Conservation (phyloP, 2,329 filamentous ascomycete genomes). For the Phoma sp. region DNA sequence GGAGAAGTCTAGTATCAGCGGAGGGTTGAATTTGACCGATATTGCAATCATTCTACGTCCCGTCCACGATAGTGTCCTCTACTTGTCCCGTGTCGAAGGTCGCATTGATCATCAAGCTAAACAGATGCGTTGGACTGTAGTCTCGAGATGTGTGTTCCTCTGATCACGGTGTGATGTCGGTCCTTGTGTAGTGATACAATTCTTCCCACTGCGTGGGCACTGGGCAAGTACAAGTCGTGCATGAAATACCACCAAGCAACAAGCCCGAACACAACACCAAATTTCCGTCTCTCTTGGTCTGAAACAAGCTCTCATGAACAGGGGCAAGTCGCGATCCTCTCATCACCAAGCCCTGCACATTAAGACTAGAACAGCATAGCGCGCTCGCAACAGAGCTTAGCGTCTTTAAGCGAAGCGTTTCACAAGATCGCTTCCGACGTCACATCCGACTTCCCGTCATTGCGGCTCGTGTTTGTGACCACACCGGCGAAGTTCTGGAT, state of each 20-base stretch:
- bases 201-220: too few species aligned
- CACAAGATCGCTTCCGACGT: conserved; percentile 25
- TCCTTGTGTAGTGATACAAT: too few species aligned
- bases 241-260: background rate
- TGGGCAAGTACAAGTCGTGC: too few species aligned
- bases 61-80: too few species aligned
- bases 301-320: conserved; percentile 27
- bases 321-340: conserved; percentile 24
- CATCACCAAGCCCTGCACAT: conserved; percentile 11
- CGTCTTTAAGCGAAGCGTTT: conserved; percentile 23
- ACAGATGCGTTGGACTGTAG: too few species aligned
- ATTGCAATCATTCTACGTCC: too few species aligned
- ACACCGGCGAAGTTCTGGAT: conserved; percentile 3
- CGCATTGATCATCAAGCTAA: too few species aligned
- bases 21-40: too few species aligned
- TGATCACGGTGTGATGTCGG: too few species aligned
- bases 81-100: too few species aligned
- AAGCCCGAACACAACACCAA: conserved; percentile 5
- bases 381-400: conserved; percentile 10
- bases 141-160: too few species aligned
- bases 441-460: conserved; percentile 17
- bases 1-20: too few species aligned
- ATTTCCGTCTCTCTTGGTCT: conserved; percentile 21
- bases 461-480: conserved; percentile 14
- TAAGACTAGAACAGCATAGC: background rate